Evolutionary conservation across 23 red algal genomes (phyloP), one percentile per base, ranked within the genome.

Genomic region (Gracilaria caudata): DNA sequence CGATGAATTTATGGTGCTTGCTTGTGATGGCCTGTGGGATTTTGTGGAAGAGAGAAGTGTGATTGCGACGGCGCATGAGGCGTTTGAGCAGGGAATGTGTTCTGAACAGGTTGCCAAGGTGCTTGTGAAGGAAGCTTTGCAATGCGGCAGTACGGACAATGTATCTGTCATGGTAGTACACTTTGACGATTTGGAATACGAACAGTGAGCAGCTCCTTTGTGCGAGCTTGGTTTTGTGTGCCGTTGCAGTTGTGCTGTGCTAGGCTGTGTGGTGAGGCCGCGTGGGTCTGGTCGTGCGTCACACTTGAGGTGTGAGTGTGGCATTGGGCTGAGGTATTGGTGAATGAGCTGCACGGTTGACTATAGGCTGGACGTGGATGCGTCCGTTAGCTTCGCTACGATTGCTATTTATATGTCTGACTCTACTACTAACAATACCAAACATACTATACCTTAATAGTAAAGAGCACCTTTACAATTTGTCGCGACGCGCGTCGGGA

Each of bases 1-100:
- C 21, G 97, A 99, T 68, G 74, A 89, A 47, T 94, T 95, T 87
- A 53, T 99, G 13, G 81, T 99, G 17, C 79, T 99, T 0, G 97
- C 97, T 13, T 96, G 93, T 79, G 97, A 99, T 66, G 97, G 97
- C 35, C 83, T 99, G 64, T 99, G 93, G 88, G 97, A 99, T 47
- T 94, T 99, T 79, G 87, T 99, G 47, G 68, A 64, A 17, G 93
- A 94, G 56, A 86, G 80, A 21, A 81, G 83, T 71, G 93, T 83
- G 8, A 88, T 94, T 24, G 29, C 38, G 6, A 83, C 90, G 34
- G 93, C 92, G 32, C 35, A 53, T 9, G 76, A 77, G 28, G 71
- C 45, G 29, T 82, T 92, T 49, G 83, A 80, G 0, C 24, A 79
- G 30, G 95, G 91, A 3, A 45, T 93, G 64, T 38, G 55, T 29